A percentile compares a stretch with the other conserved stretches of the same genome.
Evolutionary conservation across 805 yeast species (phyloP).

Genomic region (Novakomyces olei): DNA sequence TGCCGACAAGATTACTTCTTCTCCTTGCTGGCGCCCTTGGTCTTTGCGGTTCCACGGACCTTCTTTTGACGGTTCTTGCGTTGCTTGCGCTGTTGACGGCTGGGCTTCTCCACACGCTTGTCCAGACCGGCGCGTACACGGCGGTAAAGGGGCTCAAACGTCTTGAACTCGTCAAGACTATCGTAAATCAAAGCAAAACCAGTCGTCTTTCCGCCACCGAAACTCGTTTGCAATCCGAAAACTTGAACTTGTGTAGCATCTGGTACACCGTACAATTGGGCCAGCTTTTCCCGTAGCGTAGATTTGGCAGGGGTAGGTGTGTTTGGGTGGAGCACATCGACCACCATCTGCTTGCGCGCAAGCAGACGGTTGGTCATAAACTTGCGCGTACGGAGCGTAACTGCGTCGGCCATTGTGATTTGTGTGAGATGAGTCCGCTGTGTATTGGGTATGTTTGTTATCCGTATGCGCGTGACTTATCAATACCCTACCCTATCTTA

Average conservation of each 20-base stretch:
- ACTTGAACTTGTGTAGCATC: conserved; percentile 90
- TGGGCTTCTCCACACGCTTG: conserved; percentile 83
- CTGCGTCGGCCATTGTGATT: conserved; percentile 49
- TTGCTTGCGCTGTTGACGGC: conserved; percentile 79
- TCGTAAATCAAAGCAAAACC: conserved; percentile 99
- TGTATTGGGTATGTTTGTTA: not conserved
- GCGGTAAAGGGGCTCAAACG: conserved; percentile 98
- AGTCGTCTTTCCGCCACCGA: conserved; percentile 98
- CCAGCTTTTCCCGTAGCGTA: conserved; percentile 88
- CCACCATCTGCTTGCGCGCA: conserved; percentile 97
- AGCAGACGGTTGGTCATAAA: conserved; percentile 97
- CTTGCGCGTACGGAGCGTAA: conserved; percentile 77
- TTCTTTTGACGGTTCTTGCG: conserved; percentile 40
- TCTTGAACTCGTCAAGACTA: conserved; percentile 92
- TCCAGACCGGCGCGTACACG: conserved; percentile 97
- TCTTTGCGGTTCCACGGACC: conserved; percentile 91
- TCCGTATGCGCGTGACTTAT: too few relatives aligned
- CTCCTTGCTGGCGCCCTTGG: conserved; percentile 49
- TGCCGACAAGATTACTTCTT: too few relatives aligned
- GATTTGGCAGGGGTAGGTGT: conserved; percentile 98
- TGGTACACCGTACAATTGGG: conserved; percentile 72
- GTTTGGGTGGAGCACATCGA: conserved; percentile 99
- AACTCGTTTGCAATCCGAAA: conserved; percentile 98
- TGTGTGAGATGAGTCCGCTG: too few relatives aligned
- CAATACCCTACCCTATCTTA: too few relatives aligned